These are phyloP conservation scores for Daldinia vernicosa DNA, from an alignment of 495 filamentous ascomycete genomes.

Conservation along the genomic window DNA sequence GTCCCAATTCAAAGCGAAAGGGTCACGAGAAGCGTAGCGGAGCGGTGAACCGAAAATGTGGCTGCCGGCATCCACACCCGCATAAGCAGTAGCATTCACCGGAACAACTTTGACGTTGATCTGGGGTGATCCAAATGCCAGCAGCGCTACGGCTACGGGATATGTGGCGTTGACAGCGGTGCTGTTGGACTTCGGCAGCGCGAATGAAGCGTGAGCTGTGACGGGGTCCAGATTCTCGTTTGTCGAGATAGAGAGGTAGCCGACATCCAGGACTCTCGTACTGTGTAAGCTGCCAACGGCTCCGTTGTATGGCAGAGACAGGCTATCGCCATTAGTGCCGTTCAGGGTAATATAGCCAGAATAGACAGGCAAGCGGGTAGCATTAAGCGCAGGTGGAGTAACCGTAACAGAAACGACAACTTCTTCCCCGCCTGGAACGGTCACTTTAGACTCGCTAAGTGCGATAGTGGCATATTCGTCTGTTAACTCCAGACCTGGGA, in stretches of 20 bases:
- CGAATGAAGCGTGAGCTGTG: conserved; percentile 51
- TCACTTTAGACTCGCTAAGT: conserved; percentile 46
- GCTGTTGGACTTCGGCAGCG: conserved; percentile 49
- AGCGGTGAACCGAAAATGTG: conserved; percentile 55
- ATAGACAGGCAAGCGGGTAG: conserved; percentile 59
- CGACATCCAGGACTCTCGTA: conserved; percentile 50
- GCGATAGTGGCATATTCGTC: conserved; percentile 49
- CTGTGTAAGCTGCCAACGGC: conserved; percentile 56
- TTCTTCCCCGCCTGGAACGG: conserved; percentile 50
- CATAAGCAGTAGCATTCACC: conserved; percentile 23
- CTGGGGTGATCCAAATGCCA: conserved; percentile 57
- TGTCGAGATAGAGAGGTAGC: conserved; percentile 45
- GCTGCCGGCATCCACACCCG: conserved; percentile 46
- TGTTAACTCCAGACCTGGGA: conserved; percentile 52
- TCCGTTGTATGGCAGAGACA: conserved; percentile 62
- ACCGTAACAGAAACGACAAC: conserved; percentile 54
- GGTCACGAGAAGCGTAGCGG: conserved; percentile 52
- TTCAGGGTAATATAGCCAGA: conserved; percentile 62
- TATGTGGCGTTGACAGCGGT: conserved; percentile 36
- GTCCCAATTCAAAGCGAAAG: conserved; percentile 48
- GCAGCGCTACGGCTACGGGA: conserved; percentile 45
- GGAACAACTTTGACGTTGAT: conserved; percentile 57
- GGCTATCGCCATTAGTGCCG: conserved; percentile 57
- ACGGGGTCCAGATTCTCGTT: conserved; percentile 48
- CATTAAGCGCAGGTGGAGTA: conserved; percentile 53